Base-by-base conservation (phyloP, 805 yeast genomes). In the Candida oleophila region DNA sequence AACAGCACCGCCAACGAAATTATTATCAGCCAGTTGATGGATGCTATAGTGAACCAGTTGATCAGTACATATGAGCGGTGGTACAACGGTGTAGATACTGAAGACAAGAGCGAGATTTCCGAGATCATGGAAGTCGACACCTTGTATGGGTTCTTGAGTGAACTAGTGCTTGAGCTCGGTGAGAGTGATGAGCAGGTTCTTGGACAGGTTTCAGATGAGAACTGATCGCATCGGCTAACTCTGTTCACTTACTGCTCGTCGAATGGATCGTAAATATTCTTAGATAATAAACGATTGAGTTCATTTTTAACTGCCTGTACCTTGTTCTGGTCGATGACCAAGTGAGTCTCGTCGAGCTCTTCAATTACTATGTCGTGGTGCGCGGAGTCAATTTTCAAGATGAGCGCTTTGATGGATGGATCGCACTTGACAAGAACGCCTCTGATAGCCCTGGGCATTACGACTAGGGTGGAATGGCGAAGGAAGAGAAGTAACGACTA, bases 271-370 rank as follows among this genome's bases (percentile, higher is more conserved):
- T 87, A 92, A 1, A 92, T 83, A 61, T 92, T 94, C 63, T 87
- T 83, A 1, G 96, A 82, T 20, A 92, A 71, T 50, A 89, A 66
- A 50, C 81, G 68, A 60, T 87, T 89, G 53, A 92, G 75, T 62
- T 92, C 96, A 44, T 67, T 71, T 55, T 90, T 92, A 42, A 92
- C 83, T 58, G 73, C 82, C 20, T 81, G 84, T 2, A 92, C 87
- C 66, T 84, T 87, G 34, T 80, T 78, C 28, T 85, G 85, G 54
- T 88, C 92, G 22, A 92, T 85, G 50, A 94, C 71, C 16, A 92
- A 66, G 64, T 94, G 98, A 1, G 94, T 88, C 40, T 91, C 97
- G 61, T 94, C 98, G 37, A 92, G 74, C 56, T 94, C 98, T 65
- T 85, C 82, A 20, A 73, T 54, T 1, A 70, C 70, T 2, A 94